These are phyloP conservation scores for Eimeria zaria DNA, from an alignment of 169 alveolate genomes.

Conservation along the genomic window DNA sequence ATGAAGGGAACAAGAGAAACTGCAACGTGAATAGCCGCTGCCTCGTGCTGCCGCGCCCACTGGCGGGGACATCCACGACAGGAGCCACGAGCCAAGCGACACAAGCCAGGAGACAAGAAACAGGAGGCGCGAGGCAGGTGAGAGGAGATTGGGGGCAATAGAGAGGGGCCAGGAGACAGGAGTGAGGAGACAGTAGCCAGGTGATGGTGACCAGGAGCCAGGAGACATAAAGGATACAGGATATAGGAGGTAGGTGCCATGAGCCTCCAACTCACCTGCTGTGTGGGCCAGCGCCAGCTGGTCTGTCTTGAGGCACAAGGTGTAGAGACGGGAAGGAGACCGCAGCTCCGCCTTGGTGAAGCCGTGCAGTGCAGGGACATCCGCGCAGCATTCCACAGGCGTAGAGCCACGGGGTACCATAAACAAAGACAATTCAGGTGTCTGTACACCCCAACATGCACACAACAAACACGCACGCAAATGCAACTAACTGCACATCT, in stretches of 20 bases:
- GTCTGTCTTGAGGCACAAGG: conserved; percentile 91
- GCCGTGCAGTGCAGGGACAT: conserved; percentile 92
- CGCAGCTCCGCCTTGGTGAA: conserved; percentile 89
- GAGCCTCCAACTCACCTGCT: conserved; percentile 23
- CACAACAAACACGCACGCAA: too few species aligned
- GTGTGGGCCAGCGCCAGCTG: conserved; percentile 89
- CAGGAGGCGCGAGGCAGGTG: not conserved
- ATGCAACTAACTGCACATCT: not conserved
- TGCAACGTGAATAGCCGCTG: not conserved
- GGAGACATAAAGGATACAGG: not conserved
- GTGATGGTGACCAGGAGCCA: too few species aligned
- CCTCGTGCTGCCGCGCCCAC: not conserved
- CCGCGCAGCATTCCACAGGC: conserved; percentile 85
- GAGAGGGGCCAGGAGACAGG: not conserved
- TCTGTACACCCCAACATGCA: conserved; percentile 4
- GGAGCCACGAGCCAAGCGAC: not conserved
- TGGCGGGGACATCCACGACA: not conserved
- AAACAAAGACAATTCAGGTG: conserved; percentile 54
- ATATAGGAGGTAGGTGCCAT: not conserved
- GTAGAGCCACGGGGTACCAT: not conserved
- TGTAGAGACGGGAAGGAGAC: conserved; percentile 86
- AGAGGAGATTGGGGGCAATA: not conserved
- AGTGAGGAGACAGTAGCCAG: not conserved
- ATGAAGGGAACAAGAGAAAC: not conserved
- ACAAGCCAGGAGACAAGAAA: not conserved